Conservation (phyloP, 2,329 filamentous ascomycete species). For the Hypoxylon sp. region DNA sequence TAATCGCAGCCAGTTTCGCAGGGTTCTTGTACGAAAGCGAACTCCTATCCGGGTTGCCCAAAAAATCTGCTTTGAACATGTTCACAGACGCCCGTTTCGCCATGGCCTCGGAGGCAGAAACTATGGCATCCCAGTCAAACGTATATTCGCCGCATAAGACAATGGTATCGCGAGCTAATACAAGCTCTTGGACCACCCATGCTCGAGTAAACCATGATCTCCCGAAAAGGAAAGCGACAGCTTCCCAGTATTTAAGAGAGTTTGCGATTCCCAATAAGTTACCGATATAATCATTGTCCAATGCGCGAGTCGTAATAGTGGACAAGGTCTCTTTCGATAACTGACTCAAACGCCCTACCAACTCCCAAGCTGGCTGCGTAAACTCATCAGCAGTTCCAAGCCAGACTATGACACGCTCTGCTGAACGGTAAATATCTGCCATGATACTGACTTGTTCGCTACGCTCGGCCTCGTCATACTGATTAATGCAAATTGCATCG, state of each 20-base stretch:
- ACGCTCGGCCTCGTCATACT: conserved; percentile 24
- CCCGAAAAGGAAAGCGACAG: conserved; percentile 40
- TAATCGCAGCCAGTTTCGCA: conserved; percentile 38
- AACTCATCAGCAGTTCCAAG: conserved; percentile 33
- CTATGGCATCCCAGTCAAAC: conserved; percentile 41
- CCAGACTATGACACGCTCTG: conserved; percentile 40
- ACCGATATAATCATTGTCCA: conserved; percentile 10
- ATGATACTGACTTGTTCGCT: conserved; percentile 40
- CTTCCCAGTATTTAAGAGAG: conserved; percentile 30
- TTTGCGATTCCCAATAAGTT: conserved; percentile 15
- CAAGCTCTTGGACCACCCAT: conserved; percentile 47
- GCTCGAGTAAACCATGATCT: conserved; percentile 44
- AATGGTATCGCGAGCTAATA: conserved; percentile 31
- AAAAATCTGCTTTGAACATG: conserved; percentile 30
- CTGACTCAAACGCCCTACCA: conserved; percentile 20
- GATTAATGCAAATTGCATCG: conserved; percentile 42
- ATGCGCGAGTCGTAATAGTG: conserved; percentile 16
- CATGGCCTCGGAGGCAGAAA: conserved; percentile 35
- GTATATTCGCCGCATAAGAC: conserved; percentile 38
- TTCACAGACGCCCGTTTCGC: conserved; percentile 32
- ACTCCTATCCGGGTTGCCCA: conserved; percentile 5
- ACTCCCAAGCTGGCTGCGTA: conserved; percentile 30
- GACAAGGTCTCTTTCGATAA: conserved; percentile 15
- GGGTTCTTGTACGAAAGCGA: conserved; percentile 45
- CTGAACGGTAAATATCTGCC: conserved; percentile 38